Evolutionary conservation across 1,284 basidiomycete genomes (phyloP), one percentile per base, ranked within the genome.

Genomic region (Trichosporon inkin): DNA sequence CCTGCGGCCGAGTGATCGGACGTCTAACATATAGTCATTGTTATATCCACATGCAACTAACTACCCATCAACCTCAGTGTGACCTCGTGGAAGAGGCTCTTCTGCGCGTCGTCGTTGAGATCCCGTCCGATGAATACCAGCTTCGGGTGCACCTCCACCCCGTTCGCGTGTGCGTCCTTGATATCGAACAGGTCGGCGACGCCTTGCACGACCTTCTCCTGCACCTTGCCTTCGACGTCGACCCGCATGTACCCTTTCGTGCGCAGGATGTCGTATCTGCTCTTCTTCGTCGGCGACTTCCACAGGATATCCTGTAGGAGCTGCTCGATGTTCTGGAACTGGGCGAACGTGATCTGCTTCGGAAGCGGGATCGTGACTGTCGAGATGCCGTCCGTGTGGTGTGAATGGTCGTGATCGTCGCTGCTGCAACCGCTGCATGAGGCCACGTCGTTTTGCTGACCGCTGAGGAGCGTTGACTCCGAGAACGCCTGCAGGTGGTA

Each of bases 41-140:
- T 49, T 22, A 49, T 40, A 40, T 49, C 22, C 44, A 49, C 16
- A 14, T 14, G 44, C 44, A 49, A 13, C 44, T 49, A 49, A 32
- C 24, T 32, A n/a, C 22, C 44, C 44, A 49, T 49, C 44, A 49
- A 24, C 14, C 22, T 14, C 24, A 49, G 14, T 16, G 13, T 24
- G 16, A 49, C 16, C 24, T 49, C 44, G 22, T 22, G 44, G 24
- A 49, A n/a, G 22, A 49, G 44, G 22, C 44, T 49, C 24, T 28
- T 16, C 44, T 49, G 17, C 24, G 24, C 28, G 14, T 22, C 6
- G 8, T 71, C 68, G n/a, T 66, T 71, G 11, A 95, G 74, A 1
- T 89, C 88, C 67, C 87, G 87, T 10, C 92, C 92, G 58, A 96
- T 95, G 60, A 96, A 82, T 1, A 94, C 89, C 28, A 96, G 70